Percentiles rank a stretch among this genome's conserved stretches.
Evolutionary conservation across 2,329 filamentous ascomycete genomes (phyloP).

Genomic region (Podosphaera xanthii): DNA sequence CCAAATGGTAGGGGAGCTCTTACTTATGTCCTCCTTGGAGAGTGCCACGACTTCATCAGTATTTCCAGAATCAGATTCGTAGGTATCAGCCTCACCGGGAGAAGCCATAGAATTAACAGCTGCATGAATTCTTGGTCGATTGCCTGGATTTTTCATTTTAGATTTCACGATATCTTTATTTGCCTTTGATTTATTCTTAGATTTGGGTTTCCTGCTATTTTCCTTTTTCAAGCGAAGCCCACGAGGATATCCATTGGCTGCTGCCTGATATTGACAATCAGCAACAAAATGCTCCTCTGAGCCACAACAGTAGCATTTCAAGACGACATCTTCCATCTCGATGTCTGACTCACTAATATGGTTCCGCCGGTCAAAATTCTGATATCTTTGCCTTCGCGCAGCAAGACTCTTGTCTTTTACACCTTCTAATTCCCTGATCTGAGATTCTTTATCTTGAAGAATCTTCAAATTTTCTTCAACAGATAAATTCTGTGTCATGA

Average conservation of each 20-base stretch:
- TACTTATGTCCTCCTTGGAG: not conserved
- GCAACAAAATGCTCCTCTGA: too few relatives aligned
- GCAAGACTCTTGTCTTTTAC: not conserved
- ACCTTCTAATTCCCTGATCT: not conserved
- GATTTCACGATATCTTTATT: not conserved
- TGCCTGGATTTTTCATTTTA: not conserved
- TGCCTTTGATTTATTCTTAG: not conserved
- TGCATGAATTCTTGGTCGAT: not conserved
- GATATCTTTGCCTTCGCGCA: not conserved
- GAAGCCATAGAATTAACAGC: not conserved
- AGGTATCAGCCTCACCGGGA: not conserved
- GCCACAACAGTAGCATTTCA: not conserved
- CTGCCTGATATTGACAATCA: not conserved
- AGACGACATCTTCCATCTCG: not conserved
- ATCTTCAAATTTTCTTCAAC: not conserved
- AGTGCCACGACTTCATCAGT: not conserved
- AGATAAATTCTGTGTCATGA: not conserved
- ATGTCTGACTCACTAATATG: not conserved
- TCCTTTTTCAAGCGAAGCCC: not conserved
- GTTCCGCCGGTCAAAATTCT: not conserved
- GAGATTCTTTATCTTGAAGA: too few relatives aligned
- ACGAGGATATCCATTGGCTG: not conserved
- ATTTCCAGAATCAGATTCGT: too few relatives aligned
- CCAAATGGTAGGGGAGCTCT: not conserved
- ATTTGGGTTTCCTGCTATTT: not conserved